A percentile compares a stretch with the other conserved stretches of the same genome.
Evolutionary conservation across 352 stramenopile species (phyloP).

Genomic region (Pythium periplocum): DNA sequence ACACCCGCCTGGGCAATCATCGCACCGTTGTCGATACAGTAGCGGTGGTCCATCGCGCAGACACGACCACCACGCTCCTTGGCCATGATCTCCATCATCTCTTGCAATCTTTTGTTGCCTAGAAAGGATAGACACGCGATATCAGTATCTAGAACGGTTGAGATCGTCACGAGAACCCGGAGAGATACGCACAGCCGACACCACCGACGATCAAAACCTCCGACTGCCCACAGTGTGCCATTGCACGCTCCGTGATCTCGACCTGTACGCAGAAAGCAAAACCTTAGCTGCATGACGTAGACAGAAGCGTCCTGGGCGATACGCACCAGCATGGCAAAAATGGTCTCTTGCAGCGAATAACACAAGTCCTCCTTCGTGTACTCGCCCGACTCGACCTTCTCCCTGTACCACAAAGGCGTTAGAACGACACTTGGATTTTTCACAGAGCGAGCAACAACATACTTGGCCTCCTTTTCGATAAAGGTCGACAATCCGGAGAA

Average conservation of each 20-base stretch:
- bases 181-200: conserved; percentile 94
- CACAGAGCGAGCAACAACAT: conserved; percentile 3
- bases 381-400: conserved; percentile 77
- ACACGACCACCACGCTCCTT: conserved; percentile 91
- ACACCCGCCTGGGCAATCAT: conserved; percentile 99
- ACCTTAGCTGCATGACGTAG: neutral
- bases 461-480: conserved; percentile 93
- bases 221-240: conserved; percentile 96
- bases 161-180: neutral
- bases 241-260: conserved; percentile 99
- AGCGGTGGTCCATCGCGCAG: conserved; percentile 98
- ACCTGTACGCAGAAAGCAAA: conserved; percentile 41
- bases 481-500: conserved; percentile 98
- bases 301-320: neutral
- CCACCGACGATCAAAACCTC: conserved; percentile 99
- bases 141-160: neutral
- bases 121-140: neutral
- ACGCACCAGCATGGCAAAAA: conserved; percentile 98
- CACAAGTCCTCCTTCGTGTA: conserved; percentile 97
- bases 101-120: conserved; percentile 83
- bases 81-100: conserved; percentile 99
- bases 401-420: conserved; percentile 21
- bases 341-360: conserved; percentile 99
- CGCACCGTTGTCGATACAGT: conserved; percentile 99
- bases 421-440: neutral